Conservation (phyloP, 129 eudicot genomes). For the Logfia minima region DNA sequence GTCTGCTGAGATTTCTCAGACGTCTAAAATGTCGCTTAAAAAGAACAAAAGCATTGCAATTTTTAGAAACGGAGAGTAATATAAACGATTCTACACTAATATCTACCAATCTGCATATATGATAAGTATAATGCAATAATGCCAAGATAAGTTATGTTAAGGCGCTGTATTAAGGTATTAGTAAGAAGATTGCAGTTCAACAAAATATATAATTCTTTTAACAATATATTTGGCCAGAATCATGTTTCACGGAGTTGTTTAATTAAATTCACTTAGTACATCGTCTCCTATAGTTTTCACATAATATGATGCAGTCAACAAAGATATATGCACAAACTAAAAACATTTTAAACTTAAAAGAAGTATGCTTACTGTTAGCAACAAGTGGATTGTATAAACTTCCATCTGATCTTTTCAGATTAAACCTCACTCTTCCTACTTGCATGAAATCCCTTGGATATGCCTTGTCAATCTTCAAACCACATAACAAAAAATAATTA, state of each 20-base stretch:
- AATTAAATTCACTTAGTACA: background rate
- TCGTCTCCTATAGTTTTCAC: background rate
- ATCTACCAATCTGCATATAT: slow-evolving; percentile 2
- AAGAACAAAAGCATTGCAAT: background rate
- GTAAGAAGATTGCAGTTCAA: background rate
- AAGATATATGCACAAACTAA: background rate
- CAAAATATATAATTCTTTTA: background rate
- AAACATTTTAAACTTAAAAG: background rate
- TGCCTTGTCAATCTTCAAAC: slow-evolving; percentile 70
- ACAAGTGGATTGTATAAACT: slow-evolving; percentile 61
- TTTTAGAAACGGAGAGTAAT: background rate
- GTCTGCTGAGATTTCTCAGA: background rate
- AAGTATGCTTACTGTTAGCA: slow-evolving; percentile 69
- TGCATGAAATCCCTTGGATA: slow-evolving; percentile 97
- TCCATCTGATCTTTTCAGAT: slow-evolving; percentile 79
- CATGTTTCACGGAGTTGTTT: background rate
- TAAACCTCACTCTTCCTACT: slow-evolving; percentile 84
- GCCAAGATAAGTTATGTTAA: background rate
- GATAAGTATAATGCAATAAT: background rate
- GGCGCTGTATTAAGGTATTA: background rate
- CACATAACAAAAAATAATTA: background rate
- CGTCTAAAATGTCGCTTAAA: background rate
- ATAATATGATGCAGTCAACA: background rate
- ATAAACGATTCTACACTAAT: background rate
- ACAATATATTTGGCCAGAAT: background rate